Percentiles rank a stretch among this genome's conserved stretches.
Conservation (phyloP, 306 rosid genomes). For the Oemleria cerasiformis region DNA sequence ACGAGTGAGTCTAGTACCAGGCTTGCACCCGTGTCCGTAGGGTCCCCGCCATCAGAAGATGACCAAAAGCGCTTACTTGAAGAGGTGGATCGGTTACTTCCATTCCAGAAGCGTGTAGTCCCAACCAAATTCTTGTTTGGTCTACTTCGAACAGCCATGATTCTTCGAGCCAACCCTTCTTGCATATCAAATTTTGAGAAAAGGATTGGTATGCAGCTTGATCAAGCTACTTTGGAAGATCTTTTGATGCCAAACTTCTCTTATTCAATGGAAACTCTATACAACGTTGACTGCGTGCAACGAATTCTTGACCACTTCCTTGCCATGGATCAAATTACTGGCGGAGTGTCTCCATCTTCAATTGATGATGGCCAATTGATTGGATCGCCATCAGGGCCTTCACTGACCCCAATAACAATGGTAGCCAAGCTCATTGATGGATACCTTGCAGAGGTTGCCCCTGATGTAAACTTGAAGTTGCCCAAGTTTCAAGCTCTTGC, state of each 20-base stretch:
- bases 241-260: conserved; percentile 95
- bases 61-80: conserved; percentile 80
- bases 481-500: conserved; percentile 91
- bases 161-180: conserved; percentile 61
- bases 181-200: conserved; percentile 81
- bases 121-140: conserved; percentile 79
- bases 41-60: conserved; percentile 72
- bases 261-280: conserved; percentile 91
- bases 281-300: conserved; percentile 92
- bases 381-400: conserved; percentile 58
- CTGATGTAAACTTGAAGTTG: conserved; percentile 87
- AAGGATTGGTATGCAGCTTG: conserved; percentile 87
- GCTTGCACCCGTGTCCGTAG: conserved; percentile 47
- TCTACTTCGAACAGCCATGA: conserved; percentile 87
- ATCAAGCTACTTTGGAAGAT: conserved; percentile 91
- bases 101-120: conserved; percentile 74
- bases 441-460: conserved; percentile 98
- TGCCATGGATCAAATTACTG: conserved; percentile 68
- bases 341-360: conserved; percentile 77
- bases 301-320: conserved; percentile 88
- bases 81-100: conserved; percentile 73
- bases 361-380: conserved; percentile 79
- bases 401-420: conserved; percentile 79
- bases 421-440: conserved; percentile 98
- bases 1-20: conserved; percentile 56